Percentiles rank a stretch among this genome's conserved stretches.
Conservation (phyloP, 2,329 filamentous ascomycete species). For the Diaporthe citri region DNA sequence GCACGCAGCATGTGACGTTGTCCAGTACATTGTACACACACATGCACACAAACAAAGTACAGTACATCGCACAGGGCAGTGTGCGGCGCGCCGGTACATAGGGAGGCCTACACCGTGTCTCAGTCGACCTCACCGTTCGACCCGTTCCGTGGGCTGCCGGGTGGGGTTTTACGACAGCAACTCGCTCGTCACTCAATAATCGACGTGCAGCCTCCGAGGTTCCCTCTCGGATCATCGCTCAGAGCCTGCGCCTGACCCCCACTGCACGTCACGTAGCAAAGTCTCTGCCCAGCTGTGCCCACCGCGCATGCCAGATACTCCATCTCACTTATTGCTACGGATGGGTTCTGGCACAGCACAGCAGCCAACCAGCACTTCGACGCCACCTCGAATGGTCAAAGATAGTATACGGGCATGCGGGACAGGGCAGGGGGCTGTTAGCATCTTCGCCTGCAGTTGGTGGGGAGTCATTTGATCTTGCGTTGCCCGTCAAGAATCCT, state of each 20-base stretch:
- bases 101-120: slow-evolving; percentile 33
- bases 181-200: slow-evolving; percentile 23
- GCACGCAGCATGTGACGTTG: neutral
- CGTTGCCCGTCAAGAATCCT: slow-evolving; percentile 31
- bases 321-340: slow-evolving; percentile 12
- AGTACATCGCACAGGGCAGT: neutral
- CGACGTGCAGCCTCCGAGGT: slow-evolving; percentile 20
- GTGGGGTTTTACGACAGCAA: slow-evolving; percentile 27
- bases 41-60: neutral
- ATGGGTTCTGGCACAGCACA: slow-evolving; percentile 24
- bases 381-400: slow-evolving; percentile 37
- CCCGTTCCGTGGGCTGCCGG: slow-evolving; percentile 12
- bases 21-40: neutral
- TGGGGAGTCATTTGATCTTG: slow-evolving; percentile 39
- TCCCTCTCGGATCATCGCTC: slow-evolving; percentile 31
- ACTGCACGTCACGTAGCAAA: slow-evolving; percentile 27
- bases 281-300: slow-evolving; percentile 21
- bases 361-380: slow-evolving; percentile 21
- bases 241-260: slow-evolving; percentile 17
- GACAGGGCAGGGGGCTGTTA: slow-evolving; percentile 29
- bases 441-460: slow-evolving; percentile 31
- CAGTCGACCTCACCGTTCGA: slow-evolving; percentile 22
- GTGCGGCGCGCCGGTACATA: neutral
- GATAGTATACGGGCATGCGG: slow-evolving; percentile 39
- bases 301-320: slow-evolving; percentile 18